Evolutionary conservation across 2,329 filamentous ascomycete genomes (phyloP), one percentile per base, ranked within the genome.

Genomic region (Stemphylium beticola): DNA sequence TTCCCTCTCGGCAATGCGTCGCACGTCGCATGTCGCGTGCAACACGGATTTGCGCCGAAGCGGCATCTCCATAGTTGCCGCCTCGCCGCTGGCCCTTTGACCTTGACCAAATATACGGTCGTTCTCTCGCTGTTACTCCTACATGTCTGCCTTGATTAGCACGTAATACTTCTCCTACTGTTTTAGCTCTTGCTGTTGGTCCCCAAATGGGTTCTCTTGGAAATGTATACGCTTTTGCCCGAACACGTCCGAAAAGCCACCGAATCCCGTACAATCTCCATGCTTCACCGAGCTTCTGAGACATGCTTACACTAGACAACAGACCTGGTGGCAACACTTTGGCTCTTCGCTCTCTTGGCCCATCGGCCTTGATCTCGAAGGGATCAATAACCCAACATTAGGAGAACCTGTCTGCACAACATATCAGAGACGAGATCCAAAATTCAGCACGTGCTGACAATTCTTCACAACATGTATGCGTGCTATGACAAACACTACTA

Each of bases 31-130:
- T 40, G 55, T 57, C 60, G 65, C 63, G 41, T 45, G 44, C 52
- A 60, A 20, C 53, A 61, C 60, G 60, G 61, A 45, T 55, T 48
- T 46, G 29, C 49, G 67, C 65, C 64, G 65, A 51, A 61, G 53
- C 67, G 67, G 67, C 66, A 67, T 69, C 63, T 58, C 34, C 52
- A 38, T 48, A 56, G 47, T 51, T 66, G 65, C 63, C 66, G 65
- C 52, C 36, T 62, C 37, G 43, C 33, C 33, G 45, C 51, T 44
- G 26, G 29, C 47, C 41, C 18, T 37, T n/a, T 14, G 18, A 20
- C 34, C n/a, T 43, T 14, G 5, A 24, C 17, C 40, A 29, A 4
- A 32, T 10, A 20, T 40, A 39, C 41, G 40, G 34, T 29, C 36
- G n/a, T 40, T 22, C 24, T 40, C 32, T 31, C 11, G 4, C 14